Evolutionary conservation across 371 early-diverging fungal genomes (phyloP).

Genomic region (Mortierella sp.): DNA sequence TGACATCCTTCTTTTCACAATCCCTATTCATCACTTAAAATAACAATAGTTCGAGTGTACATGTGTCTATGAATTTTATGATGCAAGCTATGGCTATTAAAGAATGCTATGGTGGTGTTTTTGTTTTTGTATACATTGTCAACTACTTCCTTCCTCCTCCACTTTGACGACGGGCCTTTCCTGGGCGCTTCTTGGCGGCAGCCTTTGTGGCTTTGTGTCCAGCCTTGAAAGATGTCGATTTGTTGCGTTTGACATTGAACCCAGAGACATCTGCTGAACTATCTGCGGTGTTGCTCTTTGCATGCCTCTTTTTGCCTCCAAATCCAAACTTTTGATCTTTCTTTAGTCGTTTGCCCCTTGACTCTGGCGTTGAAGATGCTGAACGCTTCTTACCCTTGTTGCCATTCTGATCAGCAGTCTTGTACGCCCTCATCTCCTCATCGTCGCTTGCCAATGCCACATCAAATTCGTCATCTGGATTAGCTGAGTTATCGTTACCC

Average conservation of each 20-base stretch:
- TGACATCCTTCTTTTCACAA: too few relatives aligned
- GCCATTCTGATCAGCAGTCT: slow-evolving; percentile 45
- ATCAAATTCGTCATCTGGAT: slow-evolving; percentile 85
- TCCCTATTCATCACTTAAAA: too few relatives aligned
- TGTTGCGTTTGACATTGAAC: slow-evolving; percentile 77
- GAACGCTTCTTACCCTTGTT: slow-evolving; percentile 43
- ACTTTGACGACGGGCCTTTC: slow-evolving; percentile 57
- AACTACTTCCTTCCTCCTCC: slow-evolving; percentile 40
- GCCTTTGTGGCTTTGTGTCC: slow-evolving; percentile 53
- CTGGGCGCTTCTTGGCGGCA: slow-evolving; percentile 49
- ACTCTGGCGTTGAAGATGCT: slow-evolving; percentile 57
- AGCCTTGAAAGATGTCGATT: slow-evolving; percentile 56
- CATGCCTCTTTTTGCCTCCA: slow-evolving; percentile 86
- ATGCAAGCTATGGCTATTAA: background rate
- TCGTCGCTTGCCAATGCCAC: slow-evolving; percentile 81
- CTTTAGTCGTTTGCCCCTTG: slow-evolving; percentile 56
- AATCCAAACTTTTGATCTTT: slow-evolving; percentile 82
- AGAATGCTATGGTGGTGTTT: background rate
- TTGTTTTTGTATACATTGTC: background rate
- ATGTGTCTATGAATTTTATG: background rate
- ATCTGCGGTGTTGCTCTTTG: slow-evolving; percentile 87
- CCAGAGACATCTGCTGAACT: slow-evolving; percentile 78
- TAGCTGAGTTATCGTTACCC: slow-evolving; percentile 62
- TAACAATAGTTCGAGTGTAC: background rate
- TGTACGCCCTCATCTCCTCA: slow-evolving; percentile 56